Evolutionary conservation across 768 basidiomycete genomes (phyloP).

Genomic region (Asterophora lycoperdoides): DNA sequence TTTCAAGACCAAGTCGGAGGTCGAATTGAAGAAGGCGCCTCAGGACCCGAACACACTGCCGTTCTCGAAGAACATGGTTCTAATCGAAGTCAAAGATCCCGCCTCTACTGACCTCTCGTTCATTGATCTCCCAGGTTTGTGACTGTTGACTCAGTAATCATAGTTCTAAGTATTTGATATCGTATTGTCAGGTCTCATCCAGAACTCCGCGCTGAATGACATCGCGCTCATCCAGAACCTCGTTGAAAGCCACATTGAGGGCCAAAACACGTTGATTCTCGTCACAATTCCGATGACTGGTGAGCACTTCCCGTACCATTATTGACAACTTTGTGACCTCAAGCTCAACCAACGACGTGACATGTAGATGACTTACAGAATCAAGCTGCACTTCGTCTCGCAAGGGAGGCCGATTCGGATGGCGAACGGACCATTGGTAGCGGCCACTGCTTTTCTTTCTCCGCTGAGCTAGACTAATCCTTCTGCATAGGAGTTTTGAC

Average conservation of each 20-base stretch:
- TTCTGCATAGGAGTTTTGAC: constrained; percentile 54
- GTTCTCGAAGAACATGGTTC: constrained; percentile 51
- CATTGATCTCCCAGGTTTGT: constrained; percentile 50
- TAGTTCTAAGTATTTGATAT: constrained; percentile 15
- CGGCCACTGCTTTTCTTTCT: not conserved
- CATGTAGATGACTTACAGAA: constrained; percentile 62
- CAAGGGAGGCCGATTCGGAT: constrained; percentile 44
- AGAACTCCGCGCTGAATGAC: constrained; percentile 39
- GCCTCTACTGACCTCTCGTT: constrained; percentile 45
- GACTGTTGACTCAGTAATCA: constrained; percentile 4
- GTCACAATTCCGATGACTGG: constrained; percentile 65
- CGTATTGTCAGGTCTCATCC: constrained; percentile 46
- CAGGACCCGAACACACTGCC: constrained; percentile 9
- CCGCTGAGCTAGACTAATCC: not conserved
- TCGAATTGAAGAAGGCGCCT: constrained; percentile 18
- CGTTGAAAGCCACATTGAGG: constrained; percentile 42
- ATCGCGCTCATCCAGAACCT: constrained; percentile 45
- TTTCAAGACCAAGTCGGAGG: constrained; percentile 23
- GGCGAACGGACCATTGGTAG: constrained; percentile 63
- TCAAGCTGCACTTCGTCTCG: constrained; percentile 53
- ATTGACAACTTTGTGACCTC: not conserved
- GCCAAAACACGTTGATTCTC: constrained; percentile 56
- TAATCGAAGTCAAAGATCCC: constrained; percentile 42
- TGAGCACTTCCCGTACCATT: constrained; percentile 19
- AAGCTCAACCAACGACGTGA: not conserved